Evolutionary conservation across 805 yeast genomes (phyloP), one percentile per base, ranked within the genome.

Genomic region (Starmerella cellae): DNA sequence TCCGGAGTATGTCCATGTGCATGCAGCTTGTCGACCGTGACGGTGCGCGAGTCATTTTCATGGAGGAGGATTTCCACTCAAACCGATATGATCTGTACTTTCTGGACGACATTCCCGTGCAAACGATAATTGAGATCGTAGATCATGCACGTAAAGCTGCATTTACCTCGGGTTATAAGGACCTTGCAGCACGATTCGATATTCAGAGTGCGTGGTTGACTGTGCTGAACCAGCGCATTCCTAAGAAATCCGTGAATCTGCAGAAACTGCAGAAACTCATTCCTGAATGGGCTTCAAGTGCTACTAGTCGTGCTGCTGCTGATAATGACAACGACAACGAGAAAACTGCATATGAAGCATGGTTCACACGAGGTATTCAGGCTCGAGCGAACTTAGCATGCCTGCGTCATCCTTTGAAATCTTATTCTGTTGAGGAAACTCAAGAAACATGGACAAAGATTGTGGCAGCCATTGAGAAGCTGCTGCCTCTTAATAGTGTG

Each of bases 71-170:
- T 32, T 50, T 60, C 23, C 54, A 56, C 22, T 17, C 40, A 20
- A 73, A 78, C 50, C 66, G 68, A 13, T 74, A 78, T 76, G 76
- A 74, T 30, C 66, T 68, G 53, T 65, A 69, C 46, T 61, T 68
- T 30, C 62, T 64, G 6, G 54, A 52, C 27, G 44, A 43, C 10
- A 32, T 44, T 3, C 49, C 51, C 2, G 38, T 47, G 8, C 53
- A 54, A 19, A 30, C 28, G 8, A 41, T 60, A 5, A 37, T 47
- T 5, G 44, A 43, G 28, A 28, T 53, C 23, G 38, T 58, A 3
- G 58, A 58, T 26, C 39, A 42, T 30, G 61, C 60, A 5, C 30
- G 37, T 71, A 70, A 52, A 70, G 72, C 58, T 71, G 77, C 17
- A 71, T 18, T 61, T 69, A 13, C 61, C 67, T 14, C 46, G 70